Conservation (phyloP, 345 rosid species). For the Gossypium arboreum region DNA sequence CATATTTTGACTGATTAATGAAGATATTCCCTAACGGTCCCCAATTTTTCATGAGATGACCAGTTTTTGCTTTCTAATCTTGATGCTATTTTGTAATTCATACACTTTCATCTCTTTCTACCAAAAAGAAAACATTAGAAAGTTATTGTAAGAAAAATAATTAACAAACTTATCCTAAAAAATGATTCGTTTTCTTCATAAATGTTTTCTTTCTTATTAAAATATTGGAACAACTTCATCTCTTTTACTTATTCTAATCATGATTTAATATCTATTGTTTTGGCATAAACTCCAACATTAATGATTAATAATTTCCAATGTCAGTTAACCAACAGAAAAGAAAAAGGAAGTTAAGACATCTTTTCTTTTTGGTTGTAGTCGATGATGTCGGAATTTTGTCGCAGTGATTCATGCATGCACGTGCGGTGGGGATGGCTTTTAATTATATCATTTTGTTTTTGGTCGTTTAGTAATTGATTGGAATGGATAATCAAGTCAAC, state of each 20-base stretch:
- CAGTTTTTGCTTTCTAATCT: too few species aligned
- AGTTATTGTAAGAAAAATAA: too few species aligned
- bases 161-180: too few species aligned
- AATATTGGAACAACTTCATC: too few species aligned
- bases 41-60: too few species aligned
- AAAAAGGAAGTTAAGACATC: neutral
- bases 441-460: neutral
- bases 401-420: slow-evolving; percentile 24
- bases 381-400: slow-evolving; percentile 17
- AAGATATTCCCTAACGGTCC: fast-evolving
- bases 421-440: slow-evolving; percentile 16
- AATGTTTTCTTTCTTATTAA: too few species aligned
- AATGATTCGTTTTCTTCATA: too few species aligned
- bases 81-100: too few species aligned
- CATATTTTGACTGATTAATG: too few species aligned
- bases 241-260: neutral
- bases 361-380: neutral
- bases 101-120: too few species aligned
- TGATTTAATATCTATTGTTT: slow-evolving; percentile 16
- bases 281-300: slow-evolving; percentile 17
- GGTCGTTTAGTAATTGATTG: neutral
- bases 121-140: too few species aligned
- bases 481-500: neutral
- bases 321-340: neutral
- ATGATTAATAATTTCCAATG: slow-evolving; percentile 20